A percentile compares a stretch with the other conserved stretches of the same genome.
phyloP scores from a whole-genome alignment of 2,329 filamentous ascomycete genomes.

The Claviceps quebecensis region DNA sequence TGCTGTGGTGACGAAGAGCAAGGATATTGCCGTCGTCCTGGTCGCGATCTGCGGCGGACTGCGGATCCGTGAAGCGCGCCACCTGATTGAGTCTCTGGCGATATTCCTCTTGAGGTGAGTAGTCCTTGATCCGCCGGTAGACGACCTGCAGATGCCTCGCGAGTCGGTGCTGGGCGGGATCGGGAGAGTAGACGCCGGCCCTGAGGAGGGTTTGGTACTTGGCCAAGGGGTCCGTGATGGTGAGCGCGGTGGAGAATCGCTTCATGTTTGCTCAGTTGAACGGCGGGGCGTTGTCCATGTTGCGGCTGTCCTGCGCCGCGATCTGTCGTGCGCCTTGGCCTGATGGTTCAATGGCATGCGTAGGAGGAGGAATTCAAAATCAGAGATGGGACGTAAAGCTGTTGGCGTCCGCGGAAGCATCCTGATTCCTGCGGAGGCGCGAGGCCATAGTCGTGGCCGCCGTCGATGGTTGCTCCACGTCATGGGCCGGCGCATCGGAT shows the following conservation, averaged over 20 bases:
- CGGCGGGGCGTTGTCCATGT: neutral
- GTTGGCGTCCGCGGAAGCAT: too few relatives aligned
- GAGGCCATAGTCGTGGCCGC: too few relatives aligned
- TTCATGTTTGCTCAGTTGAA: conserved; percentile 14
- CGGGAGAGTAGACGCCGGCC: conserved; percentile 51
- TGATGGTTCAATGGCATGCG: neutral
- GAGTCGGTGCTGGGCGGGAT: conserved; percentile 57
- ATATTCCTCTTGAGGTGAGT: conserved; percentile 60
- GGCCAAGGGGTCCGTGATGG: conserved; percentile 59
- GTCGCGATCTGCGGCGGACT: conserved; percentile 13
- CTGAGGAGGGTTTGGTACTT: conserved; percentile 61
- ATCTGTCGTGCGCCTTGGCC: neutral
- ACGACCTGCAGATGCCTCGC: conserved; percentile 66
- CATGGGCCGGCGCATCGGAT: neutral
- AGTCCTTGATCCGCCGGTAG: conserved; percentile 63
- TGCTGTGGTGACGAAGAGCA: conserved; percentile 38
- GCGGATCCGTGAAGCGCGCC: conserved; percentile 28
- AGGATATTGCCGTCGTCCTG: conserved; percentile 23
- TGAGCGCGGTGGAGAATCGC: conserved; percentile 33
- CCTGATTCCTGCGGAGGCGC: too few relatives aligned
- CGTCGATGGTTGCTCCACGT: neutral
- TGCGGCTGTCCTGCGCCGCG: neutral
- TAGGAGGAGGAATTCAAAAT: too few relatives aligned
- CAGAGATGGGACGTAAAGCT: too few relatives aligned
- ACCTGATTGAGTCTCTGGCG: conserved; percentile 49